phyloP scores from a whole-genome alignment of 352 stramenopile genomes.

The Phytophthora constricta region DNA sequence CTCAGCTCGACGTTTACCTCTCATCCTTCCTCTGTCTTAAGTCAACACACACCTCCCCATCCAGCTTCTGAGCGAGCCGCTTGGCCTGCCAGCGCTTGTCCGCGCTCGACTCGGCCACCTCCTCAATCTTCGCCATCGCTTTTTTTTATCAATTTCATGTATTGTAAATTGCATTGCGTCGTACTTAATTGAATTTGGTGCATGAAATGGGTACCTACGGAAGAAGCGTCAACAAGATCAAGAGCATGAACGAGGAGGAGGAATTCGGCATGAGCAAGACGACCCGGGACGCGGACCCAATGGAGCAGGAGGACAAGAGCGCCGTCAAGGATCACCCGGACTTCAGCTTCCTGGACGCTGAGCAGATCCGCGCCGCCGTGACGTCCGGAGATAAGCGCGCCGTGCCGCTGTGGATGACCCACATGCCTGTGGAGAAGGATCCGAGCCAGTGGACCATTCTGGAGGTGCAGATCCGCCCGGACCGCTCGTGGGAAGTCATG shows the following conservation, averaged over 20 bases:
- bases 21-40: not conserved
- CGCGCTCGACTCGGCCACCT: slow-evolving; percentile 28
- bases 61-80: slow-evolving; percentile 45
- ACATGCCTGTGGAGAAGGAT: slow-evolving; percentile 68
- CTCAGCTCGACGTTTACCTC: not conserved
- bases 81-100: slow-evolving; percentile 57
- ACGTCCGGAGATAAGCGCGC: slow-evolving; percentile 37
- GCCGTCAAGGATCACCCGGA: slow-evolving; percentile 74
- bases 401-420: slow-evolving; percentile 61
- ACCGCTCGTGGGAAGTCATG: slow-evolving; percentile 78
- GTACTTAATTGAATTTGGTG: not conserved
- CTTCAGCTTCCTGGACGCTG: slow-evolving; percentile 58
- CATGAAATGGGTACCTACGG: not conserved
- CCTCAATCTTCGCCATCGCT: slow-evolving; percentile 41
- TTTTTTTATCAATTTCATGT: not conserved
- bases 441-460: slow-evolving; percentile 72
- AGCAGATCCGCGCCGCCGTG: slow-evolving; percentile 41
- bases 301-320: slow-evolving; percentile 59
- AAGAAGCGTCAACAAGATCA: not conserved
- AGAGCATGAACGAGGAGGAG: slow-evolving; percentile 58
- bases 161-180: too few species aligned
- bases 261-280: slow-evolving; percentile 78
- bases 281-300: slow-evolving; percentile 66
- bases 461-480: slow-evolving; percentile 70
- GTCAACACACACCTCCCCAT: slow-evolving; percentile 39